Conservation (phyloP, 805 yeast genomes). For the Lachancea sp. region DNA sequence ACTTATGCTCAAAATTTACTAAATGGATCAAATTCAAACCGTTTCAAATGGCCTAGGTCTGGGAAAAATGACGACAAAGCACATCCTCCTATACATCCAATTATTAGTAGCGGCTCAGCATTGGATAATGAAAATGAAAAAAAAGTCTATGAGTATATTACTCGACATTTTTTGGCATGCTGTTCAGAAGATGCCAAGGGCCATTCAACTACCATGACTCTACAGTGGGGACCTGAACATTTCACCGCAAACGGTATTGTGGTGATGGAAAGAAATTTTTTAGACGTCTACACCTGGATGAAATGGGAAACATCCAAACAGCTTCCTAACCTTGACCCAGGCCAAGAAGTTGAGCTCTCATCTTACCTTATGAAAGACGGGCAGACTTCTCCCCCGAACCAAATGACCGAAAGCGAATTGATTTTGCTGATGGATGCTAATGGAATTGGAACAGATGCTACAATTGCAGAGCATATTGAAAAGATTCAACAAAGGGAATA, state of each 20-base stretch:
- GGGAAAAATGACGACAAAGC: conserved; percentile 91
- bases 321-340: conserved; percentile 56
- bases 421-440: conserved; percentile 93
- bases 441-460: conserved; percentile 98
- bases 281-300: conserved; percentile 73
- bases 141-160: conserved; percentile 79
- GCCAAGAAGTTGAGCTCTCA: conserved; percentile 52
- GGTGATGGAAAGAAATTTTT: conserved; percentile 66
- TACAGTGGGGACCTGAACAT: conserved; percentile 73
- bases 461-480: conserved; percentile 95
- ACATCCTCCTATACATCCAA: conserved; percentile 97
- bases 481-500: conserved; percentile 67
- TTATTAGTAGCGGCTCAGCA: conserved; percentile 34
- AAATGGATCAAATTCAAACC: conserved; percentile 35
- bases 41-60: conserved; percentile 59
- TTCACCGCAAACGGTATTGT: conserved; percentile 70
- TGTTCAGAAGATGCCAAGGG: conserved; percentile 92
- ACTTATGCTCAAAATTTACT: conserved; percentile 47
- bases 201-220: conserved; percentile 48
- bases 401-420: conserved; percentile 86
- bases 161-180: conserved; percentile 81
- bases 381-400: conserved; percentile 71
- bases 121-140: conserved; percentile 36
- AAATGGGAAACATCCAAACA: conserved; percentile 66
- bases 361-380: conserved; percentile 62